Conservation (phyloP, 177 flowering plant genomes). For the Vitis hybrid region DNA sequence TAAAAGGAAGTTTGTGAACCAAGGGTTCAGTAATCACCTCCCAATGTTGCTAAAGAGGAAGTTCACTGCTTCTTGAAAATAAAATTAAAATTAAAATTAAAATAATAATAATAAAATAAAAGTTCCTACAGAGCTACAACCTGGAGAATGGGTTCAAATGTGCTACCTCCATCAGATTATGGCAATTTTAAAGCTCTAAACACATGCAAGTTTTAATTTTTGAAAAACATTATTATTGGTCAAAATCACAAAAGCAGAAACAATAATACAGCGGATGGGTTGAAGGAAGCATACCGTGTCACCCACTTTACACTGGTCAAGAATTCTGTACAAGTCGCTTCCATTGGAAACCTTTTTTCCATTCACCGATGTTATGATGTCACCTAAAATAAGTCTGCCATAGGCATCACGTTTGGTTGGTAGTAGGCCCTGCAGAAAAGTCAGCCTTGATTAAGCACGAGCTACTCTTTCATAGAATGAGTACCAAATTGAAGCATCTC, state of each 20-base stretch:
- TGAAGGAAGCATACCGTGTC: conserved; percentile 50
- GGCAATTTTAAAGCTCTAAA: too few relatives aligned
- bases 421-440: conserved; percentile 62
- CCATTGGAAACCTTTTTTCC: conserved; percentile 86
- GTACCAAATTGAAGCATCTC: not conserved
- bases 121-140: too few relatives aligned
- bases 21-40: too few relatives aligned
- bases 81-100: not conserved
- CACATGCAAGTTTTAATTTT: too few relatives aligned
- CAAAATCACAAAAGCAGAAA: not conserved
- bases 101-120: not conserved
- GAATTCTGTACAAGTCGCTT: conserved; percentile 93
- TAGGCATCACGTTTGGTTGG: conserved; percentile 88
- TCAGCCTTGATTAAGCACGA: not conserved
- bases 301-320: conserved; percentile 92
- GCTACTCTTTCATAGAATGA: not conserved
- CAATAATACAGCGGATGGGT: not conserved
- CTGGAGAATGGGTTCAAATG: too few relatives aligned
- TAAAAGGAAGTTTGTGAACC: too few relatives aligned
- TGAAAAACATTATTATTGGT: too few relatives aligned
- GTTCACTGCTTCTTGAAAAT: not conserved
- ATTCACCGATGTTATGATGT: conserved; percentile 89
- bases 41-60: not conserved
- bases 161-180: too few relatives aligned
- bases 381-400: conserved; percentile 92